Percentiles rank a stretch among this genome's conserved stretches.
These are phyloP conservation scores for Globisporangium cylindrosporum DNA, from an alignment of 352 stramenopile genomes.

Conservation along the genomic window DNA sequence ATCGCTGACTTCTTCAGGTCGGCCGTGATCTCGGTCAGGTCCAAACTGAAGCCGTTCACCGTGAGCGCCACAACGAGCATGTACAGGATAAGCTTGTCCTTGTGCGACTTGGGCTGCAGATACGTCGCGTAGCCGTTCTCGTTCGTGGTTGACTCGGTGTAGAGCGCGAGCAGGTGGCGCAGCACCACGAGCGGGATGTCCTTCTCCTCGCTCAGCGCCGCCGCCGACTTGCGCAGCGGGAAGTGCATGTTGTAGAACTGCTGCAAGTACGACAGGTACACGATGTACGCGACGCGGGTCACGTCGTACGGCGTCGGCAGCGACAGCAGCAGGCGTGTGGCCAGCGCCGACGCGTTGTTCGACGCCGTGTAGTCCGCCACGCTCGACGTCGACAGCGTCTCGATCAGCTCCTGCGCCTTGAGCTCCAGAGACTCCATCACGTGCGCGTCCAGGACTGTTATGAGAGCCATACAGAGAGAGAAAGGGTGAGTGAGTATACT, in stretches of 20 bases:
- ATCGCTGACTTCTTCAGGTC: slow-evolving; percentile 64
- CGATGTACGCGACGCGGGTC: slow-evolving; percentile 61
- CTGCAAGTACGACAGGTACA: slow-evolving; percentile 74
- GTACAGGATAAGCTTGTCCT: slow-evolving; percentile 80
- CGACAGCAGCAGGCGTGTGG: slow-evolving; percentile 66
- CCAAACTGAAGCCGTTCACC: slow-evolving; percentile 70
- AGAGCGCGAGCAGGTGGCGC: slow-evolving; percentile 67
- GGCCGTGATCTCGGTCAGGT: slow-evolving; percentile 59
- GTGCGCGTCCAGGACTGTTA: slow-evolving; percentile 51
- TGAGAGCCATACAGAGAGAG: not conserved
- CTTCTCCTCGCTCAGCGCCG: slow-evolving; percentile 72
- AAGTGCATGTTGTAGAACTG: slow-evolving; percentile 64
- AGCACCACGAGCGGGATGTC: slow-evolving; percentile 71
- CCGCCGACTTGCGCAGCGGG: slow-evolving; percentile 59
- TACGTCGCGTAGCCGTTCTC: slow-evolving; percentile 60
- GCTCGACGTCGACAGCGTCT: slow-evolving; percentile 49
- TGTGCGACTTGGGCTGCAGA: slow-evolving; percentile 71
- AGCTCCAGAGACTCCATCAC: slow-evolving; percentile 78
- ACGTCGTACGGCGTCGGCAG: slow-evolving; percentile 67
- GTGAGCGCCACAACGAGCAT: slow-evolving; percentile 75
- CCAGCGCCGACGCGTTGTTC: slow-evolving; percentile 43
- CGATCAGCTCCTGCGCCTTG: slow-evolving; percentile 74
- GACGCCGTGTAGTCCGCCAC: slow-evolving; percentile 51
- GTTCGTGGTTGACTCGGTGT: slow-evolving; percentile 57
- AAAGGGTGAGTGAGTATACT: not conserved